Evolutionary conservation across 352 stramenopile genomes (phyloP), one percentile per base, ranked within the genome.

Genomic region (Phytophthora gonapodyides): DNA sequence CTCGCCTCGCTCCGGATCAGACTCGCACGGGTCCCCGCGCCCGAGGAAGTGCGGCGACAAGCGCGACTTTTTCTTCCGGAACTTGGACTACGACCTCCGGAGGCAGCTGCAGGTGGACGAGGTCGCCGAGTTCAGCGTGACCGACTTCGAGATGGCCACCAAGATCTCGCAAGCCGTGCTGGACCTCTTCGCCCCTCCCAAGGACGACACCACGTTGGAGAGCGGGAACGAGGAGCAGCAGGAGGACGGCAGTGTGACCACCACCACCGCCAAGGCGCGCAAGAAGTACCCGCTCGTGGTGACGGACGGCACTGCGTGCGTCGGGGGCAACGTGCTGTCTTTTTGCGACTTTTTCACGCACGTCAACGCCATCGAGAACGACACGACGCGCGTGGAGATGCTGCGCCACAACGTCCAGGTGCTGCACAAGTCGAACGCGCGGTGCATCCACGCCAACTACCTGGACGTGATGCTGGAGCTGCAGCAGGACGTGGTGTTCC

Each of bases 61-160:
- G 63, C 81, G 85, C 34, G 82, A 92, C 50, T 94, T 92, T 57
- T 89, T 94, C 58, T 94, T 94, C 49, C 76, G 85, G 2, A 88
- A 90, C 33, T 61, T 94, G 41, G 64, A 87, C 7, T 88, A 78
- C 12, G 80, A 87, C n/a, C 69, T 81, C 8, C 81, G 85, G 13
- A 87, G 61, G 36, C 67, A 78, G 31, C 53, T 94, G 19, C 85
- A 91, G 57, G 84, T 94, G 30, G 85, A 94, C 56, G 71, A 94
- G 16, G 83, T 94, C 12, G 82, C 82, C 1, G 73, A 80, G 31
- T 94, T 89, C 54, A 92, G 81, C 41, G 82, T 94, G 30, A 94
- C 85, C 8, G 83, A 93, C 57, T 87, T 86, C 40, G 82, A 91
- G 40, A 91, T 88, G 69, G 84, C 84, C 3, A 77, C 75, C 1